These are phyloP conservation scores for Desmodesmus armatus DNA, from an alignment of 139 green algal genomes.

Conservation along the genomic window DNA sequence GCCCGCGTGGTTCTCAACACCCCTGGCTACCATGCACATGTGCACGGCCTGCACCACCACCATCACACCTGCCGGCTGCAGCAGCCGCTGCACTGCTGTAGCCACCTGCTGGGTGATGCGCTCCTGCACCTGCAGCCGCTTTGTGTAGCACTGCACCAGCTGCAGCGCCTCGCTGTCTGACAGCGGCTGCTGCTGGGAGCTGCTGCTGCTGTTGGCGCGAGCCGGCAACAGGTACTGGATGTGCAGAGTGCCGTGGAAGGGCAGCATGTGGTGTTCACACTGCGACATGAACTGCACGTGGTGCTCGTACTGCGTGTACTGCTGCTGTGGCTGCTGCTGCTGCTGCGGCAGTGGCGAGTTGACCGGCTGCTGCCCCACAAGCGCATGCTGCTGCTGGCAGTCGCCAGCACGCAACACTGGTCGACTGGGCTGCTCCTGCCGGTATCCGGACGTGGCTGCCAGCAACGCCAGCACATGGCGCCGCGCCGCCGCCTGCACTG, in stretches of 20 bases:
- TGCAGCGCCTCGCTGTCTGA: constrained; percentile 17
- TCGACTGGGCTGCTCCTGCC: constrained; percentile 43
- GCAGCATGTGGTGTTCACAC: constrained; percentile 99
- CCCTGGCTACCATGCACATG: constrained; percentile 98
- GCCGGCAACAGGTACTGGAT: constrained; percentile 60
- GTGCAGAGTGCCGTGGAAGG: constrained; percentile 88
- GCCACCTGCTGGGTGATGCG: constrained; percentile 92
- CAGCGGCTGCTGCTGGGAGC: constrained; percentile 1
- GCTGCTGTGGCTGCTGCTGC: constrained; percentile 33
- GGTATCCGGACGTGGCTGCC: constrained; percentile 75
- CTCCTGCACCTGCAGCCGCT: constrained; percentile 94
- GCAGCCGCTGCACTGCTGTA: constrained; percentile 60
- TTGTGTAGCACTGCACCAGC: constrained; percentile 69
- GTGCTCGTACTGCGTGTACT: constrained; percentile 31
- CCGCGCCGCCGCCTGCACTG: constrained; percentile 52
- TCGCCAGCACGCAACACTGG: too few relatives aligned
- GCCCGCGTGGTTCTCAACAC: constrained; percentile 90
- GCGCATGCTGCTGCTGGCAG: constrained; percentile 42
- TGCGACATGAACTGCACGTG: constrained; percentile 72
- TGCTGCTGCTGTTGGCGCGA: not conserved
- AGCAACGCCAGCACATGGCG: constrained; percentile 72
- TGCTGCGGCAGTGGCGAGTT: constrained; percentile 38
- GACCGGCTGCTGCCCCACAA: not conserved
- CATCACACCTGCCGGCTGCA: constrained; percentile 67
- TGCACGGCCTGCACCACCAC: constrained; percentile 89